Conservation (phyloP, 2,329 filamentous ascomycete species). For the Ceratocystis albifundus region DNA sequence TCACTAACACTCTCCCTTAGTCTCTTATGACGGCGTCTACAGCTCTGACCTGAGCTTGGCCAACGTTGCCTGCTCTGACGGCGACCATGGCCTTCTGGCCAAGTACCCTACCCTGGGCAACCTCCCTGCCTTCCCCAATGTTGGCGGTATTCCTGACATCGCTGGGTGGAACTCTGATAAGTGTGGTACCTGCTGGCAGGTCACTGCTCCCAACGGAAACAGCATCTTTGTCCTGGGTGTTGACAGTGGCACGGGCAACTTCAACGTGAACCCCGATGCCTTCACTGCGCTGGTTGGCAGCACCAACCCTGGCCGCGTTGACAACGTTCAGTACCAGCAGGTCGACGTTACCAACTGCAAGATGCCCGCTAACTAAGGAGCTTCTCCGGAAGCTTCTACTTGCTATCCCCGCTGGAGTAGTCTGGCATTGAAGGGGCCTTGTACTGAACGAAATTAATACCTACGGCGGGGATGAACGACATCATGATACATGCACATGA, state of each 20-base stretch:
- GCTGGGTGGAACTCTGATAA: slow-evolving; percentile 44
- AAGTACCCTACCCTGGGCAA: slow-evolving; percentile 46
- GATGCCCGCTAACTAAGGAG: slow-evolving; percentile 26
- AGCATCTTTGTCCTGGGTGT: slow-evolving; percentile 46
- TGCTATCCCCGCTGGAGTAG: neutral
- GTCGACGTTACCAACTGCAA: slow-evolving; percentile 37
- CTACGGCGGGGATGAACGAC: neutral
- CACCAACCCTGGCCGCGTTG: slow-evolving; percentile 42
- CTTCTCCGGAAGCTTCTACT: neutral
- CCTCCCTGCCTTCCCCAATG: slow-evolving; percentile 41
- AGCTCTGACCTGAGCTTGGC: slow-evolving; percentile 43
- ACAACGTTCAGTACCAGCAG: slow-evolving; percentile 39
- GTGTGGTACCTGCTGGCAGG: slow-evolving; percentile 50
- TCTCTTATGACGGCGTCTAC: slow-evolving; percentile 63
- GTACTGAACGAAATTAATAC: neutral
- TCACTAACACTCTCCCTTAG: slow-evolving; percentile 28
- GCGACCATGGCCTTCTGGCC: slow-evolving; percentile 53
- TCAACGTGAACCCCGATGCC: slow-evolving; percentile 47
- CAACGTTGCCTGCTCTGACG: slow-evolving; percentile 55
- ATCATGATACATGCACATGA: neutral
- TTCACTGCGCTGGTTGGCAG: slow-evolving; percentile 46
- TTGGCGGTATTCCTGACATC: slow-evolving; percentile 44
- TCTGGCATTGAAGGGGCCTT: neutral
- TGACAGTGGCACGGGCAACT: slow-evolving; percentile 40
- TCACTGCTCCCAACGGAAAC: slow-evolving; percentile 38